Base-by-base conservation (phyloP, 306 rosid genomes). In the Sechiopsis laciniata region DNA sequence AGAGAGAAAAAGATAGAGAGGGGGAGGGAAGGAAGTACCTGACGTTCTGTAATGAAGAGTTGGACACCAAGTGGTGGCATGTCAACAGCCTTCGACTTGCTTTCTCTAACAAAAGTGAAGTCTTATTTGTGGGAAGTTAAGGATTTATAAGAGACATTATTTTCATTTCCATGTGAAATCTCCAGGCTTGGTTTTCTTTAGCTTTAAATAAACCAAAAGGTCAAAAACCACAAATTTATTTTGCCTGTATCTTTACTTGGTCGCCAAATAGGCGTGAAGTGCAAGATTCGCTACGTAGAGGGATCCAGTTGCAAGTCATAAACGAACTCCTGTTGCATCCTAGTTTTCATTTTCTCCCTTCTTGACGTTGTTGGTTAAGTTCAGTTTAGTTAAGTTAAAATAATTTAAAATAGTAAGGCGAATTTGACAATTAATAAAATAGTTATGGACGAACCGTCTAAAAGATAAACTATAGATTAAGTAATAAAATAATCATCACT, bases 251-350 rank as follows among this genome's bases (percentile, higher is more conserved):
- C 73, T 68, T 68, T 11, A 68, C 73, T 68, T 68, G 73, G 73
- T 46, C 73, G 73, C 73, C 40, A 68, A 45, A 46, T 48, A 48
- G 56, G 56, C 57, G 73, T 68, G 73, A 21, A 68, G 73, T 68
- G 55, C 17, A 68, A 68, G 73, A 68, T 68, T 68, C 55, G 73
- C 73, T 68, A 66, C 14, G 40, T 21, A 48, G 35, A 11, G 54
- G 32, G 4, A 12, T 16, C 54, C 46, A 42, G 73, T 68, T 21
- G 55, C 7, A 45, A 46, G 56, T 68, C 35, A 21, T 46, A 48
- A 68, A 48, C 57, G 40, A 68, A 48, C 56, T 68, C 40, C 57
- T 46, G 55, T 68, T 68, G 56, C 73, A 67, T 46, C 54, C 32
- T 16, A 35, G 51, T 16, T 65, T 42, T 64, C 40, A 9, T n/a